phyloP scores from a whole-genome alignment of 1,284 basidiomycete species.

The Erythrobasidium hasegawianum region DNA sequence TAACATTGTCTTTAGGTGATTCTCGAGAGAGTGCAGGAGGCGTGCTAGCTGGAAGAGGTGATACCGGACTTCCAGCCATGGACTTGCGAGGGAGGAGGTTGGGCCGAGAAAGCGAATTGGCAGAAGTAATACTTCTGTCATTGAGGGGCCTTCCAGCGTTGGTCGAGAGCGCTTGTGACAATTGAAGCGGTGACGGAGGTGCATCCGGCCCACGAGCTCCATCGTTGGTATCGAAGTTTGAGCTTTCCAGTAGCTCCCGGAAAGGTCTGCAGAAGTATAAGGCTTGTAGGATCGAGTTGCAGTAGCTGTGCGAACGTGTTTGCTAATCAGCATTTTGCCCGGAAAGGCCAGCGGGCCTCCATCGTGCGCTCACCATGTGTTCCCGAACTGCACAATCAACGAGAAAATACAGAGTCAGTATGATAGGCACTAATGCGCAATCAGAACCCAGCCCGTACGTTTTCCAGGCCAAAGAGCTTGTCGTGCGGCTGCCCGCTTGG shows the following conservation, averaged over 20 bases:
- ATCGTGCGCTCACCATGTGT: slow-evolving; percentile 20
- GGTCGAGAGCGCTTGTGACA: slow-evolving; percentile 11
- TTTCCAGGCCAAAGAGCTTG: slow-evolving; percentile 75
- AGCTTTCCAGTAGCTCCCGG: slow-evolving; percentile 60
- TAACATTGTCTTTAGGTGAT: neutral
- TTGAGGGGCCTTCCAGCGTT: neutral
- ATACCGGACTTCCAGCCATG: neutral
- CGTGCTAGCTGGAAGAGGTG: neutral
- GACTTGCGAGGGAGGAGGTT: neutral
- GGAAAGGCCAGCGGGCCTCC: too few species aligned
- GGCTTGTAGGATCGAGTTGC: slow-evolving; percentile 94
- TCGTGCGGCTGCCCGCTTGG: slow-evolving; percentile 44
- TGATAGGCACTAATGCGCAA: neutral
- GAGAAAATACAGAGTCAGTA: neutral
- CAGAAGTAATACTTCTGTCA: neutral
- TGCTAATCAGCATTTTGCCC: neutral
- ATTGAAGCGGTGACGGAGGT: slow-evolving; percentile 3
- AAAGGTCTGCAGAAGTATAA: slow-evolving; percentile 85
- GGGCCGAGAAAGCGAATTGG: neutral
- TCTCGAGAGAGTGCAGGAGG: neutral
- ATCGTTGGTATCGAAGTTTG: slow-evolving; percentile 4
- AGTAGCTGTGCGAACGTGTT: slow-evolving; percentile 59
- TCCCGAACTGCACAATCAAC: slow-evolving; percentile 29
- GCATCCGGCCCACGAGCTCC: slow-evolving; percentile 1
- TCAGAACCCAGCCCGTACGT: slow-evolving; percentile 59